phyloP scores from a whole-genome alignment of 163 green algal genomes.

The Chlorella variabilis region DNA sequence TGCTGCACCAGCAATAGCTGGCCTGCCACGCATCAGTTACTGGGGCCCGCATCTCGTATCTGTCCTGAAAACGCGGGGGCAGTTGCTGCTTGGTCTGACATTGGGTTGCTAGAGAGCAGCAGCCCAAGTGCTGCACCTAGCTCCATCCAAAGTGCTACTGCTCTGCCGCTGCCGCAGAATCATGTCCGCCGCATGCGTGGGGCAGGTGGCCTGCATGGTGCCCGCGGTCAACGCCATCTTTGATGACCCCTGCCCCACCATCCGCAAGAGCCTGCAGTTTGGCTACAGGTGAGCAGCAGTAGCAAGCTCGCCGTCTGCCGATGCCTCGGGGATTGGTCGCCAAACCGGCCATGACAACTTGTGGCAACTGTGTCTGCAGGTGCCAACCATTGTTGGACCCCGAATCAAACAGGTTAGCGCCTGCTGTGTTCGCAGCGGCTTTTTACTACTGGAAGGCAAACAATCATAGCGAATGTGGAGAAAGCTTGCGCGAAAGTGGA shows the following conservation, averaged over 20 bases:
- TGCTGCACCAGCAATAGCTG: neutral
- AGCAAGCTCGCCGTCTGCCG: neutral
- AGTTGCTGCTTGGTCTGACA: no score
- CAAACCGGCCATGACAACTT: no score
- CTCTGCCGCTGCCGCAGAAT: neutral
- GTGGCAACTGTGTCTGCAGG: neutral
- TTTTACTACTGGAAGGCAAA: no score
- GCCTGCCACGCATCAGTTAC: neutral
- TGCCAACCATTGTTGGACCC: neutral
- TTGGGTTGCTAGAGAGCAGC: neutral
- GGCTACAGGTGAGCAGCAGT: neutral
- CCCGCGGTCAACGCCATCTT: conserved; percentile 14
- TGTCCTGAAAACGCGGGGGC: neutral
- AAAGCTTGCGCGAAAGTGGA: no score
- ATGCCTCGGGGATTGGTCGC: neutral
- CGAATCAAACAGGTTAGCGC: neutral
- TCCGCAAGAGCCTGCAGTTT: conserved; percentile 18
- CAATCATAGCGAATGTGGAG: no score
- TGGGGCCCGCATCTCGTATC: neutral
- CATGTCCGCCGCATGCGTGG: neutral
- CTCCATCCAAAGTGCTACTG: neutral
- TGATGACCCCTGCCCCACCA: conserved; percentile 9
- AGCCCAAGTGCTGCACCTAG: neutral
- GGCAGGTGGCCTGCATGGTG: conserved; percentile 13
- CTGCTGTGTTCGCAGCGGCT: no score